Conservation (phyloP, 2,329 filamentous ascomycete species). For the Rutstroemia sp. region DNA sequence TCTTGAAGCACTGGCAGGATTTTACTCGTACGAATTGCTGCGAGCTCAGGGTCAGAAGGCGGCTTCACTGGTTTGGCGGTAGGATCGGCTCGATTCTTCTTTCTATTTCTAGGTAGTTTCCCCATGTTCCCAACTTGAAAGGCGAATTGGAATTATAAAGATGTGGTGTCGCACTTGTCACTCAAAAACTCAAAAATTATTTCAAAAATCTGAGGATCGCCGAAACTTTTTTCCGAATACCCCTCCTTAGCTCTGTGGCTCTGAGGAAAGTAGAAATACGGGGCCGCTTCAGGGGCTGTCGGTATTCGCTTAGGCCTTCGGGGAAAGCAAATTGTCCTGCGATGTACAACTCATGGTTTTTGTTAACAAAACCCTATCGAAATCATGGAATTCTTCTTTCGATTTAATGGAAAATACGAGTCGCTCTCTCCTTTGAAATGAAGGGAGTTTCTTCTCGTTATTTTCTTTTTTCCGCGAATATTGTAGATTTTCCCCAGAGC, state of each 20-base stretch:
- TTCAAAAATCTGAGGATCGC: not conserved
- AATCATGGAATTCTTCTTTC: no score
- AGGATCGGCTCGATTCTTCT: constrained; percentile 45
- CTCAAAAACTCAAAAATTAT: not conserved
- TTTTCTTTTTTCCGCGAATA: no score
- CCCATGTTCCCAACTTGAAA: constrained; percentile 39
- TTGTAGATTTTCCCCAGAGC: no score
- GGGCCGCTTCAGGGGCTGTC: no score
- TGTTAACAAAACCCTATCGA: no score
- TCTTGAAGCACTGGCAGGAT: constrained; percentile 57
- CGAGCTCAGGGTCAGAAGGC: constrained; percentile 55
- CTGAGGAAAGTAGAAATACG: no score
- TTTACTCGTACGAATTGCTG: constrained; percentile 53
- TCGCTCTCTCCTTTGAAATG: no score
- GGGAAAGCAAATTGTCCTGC: no score
- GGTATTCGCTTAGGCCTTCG: no score
- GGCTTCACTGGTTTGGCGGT: constrained; percentile 51
- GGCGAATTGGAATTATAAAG: not conserved
- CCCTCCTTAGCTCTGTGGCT: not conserved
- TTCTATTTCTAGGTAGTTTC: constrained; percentile 50
- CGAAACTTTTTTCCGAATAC: not conserved
- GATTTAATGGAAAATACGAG: no score
- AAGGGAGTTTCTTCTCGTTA: no score
- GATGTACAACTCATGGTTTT: no score
- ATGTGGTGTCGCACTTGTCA: not conserved